A percentile compares a stretch with the other conserved stretches of the same genome.
These are phyloP conservation scores for Pseudophaeomoniella oleicola DNA, from an alignment of 2,329 filamentous ascomycete species.

Conservation along the genomic window DNA sequence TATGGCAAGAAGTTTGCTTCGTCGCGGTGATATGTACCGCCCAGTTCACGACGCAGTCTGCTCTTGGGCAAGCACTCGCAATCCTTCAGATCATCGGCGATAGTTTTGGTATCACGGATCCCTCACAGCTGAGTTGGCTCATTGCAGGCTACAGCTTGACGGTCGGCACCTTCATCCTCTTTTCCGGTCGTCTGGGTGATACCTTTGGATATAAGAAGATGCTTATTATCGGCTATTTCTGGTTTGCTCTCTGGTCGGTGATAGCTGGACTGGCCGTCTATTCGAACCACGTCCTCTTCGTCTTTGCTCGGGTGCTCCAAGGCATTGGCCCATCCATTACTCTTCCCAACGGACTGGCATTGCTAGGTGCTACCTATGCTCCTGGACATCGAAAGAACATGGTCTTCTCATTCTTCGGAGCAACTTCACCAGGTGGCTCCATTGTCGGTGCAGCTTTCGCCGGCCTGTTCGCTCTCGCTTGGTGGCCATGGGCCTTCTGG, in stretches of 20 bases:
- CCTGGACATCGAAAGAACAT: conserved; percentile 45
- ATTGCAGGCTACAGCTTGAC: conserved; percentile 42
- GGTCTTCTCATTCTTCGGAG: conserved; percentile 40
- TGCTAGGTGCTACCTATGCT: conserved; percentile 43
- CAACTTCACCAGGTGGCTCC: conserved; percentile 30
- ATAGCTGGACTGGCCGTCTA: conserved; percentile 21
- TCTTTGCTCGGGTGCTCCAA: conserved; percentile 39
- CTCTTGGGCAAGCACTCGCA: conserved; percentile 33
- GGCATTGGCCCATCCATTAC: conserved; percentile 44
- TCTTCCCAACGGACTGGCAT: conserved; percentile 49
- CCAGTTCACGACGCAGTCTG: conserved; percentile 31
- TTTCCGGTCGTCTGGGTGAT: conserved; percentile 22
- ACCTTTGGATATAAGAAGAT: conserved; percentile 22
- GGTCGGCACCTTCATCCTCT: conserved; percentile 23
- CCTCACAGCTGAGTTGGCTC: conserved; percentile 38
- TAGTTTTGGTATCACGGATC: conserved; percentile 29
- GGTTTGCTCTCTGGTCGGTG: conserved; percentile 22
- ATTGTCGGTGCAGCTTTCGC: conserved; percentile 27
- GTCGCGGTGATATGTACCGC: conserved; percentile 20
- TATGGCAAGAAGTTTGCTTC: conserved; percentile 17
- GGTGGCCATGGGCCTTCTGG: conserved; percentile 42
- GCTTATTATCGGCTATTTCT: conserved; percentile 20
- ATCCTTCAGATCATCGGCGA: conserved; percentile 34
- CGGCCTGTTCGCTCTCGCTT: conserved; percentile 25
- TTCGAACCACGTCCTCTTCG: conserved; percentile 32